Conservation (phyloP, 2,329 filamentous ascomycete genomes). For the Hortaea sp. region DNA sequence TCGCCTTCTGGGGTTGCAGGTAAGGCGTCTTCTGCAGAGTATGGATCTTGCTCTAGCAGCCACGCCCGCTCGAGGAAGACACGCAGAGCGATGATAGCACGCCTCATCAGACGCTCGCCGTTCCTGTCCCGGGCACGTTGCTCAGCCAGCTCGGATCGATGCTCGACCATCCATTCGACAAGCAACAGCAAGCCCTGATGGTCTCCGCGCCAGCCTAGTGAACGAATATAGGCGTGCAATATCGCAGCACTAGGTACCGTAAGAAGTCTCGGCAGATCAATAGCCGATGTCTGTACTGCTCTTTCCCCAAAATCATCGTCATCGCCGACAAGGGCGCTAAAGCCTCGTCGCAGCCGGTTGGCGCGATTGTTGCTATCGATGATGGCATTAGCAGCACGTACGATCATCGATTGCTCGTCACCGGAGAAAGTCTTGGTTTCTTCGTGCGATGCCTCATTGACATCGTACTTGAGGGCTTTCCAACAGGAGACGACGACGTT, state of each 20-base stretch:
- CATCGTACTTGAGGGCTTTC: slow-evolving; percentile 3
- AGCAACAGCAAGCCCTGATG: slow-evolving; percentile 47
- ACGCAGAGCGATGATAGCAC: slow-evolving; percentile 30
- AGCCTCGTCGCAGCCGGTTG: neutral
- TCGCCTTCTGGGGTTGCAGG: neutral
- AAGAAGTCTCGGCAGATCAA: slow-evolving; percentile 25
- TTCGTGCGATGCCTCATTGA: neutral
- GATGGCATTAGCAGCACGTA: neutral
- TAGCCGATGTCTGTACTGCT: neutral
- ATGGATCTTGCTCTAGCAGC: slow-evolving; percentile 2
- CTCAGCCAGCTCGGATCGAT: slow-evolving; percentile 31
- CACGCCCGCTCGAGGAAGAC: slow-evolving; percentile 31
- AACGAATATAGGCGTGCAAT: slow-evolving; percentile 52
- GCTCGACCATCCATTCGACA: slow-evolving; percentile 48
- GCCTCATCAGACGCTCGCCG: slow-evolving; percentile 24
- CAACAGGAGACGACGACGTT: slow-evolving; percentile 21
- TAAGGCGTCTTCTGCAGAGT: neutral
- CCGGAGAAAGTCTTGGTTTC: neutral
- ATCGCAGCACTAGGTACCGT: slow-evolving; percentile 37
- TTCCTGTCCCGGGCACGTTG: slow-evolving; percentile 19
- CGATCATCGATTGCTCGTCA: neutral
- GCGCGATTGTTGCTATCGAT: neutral
- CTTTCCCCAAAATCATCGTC: neutral
- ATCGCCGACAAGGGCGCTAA: neutral
- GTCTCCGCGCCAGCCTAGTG: slow-evolving; percentile 53